Evolutionary conservation across 805 yeast genomes (phyloP), one percentile per base, ranked within the genome.

Genomic region (Zygosaccharomyces bisporus): DNA sequence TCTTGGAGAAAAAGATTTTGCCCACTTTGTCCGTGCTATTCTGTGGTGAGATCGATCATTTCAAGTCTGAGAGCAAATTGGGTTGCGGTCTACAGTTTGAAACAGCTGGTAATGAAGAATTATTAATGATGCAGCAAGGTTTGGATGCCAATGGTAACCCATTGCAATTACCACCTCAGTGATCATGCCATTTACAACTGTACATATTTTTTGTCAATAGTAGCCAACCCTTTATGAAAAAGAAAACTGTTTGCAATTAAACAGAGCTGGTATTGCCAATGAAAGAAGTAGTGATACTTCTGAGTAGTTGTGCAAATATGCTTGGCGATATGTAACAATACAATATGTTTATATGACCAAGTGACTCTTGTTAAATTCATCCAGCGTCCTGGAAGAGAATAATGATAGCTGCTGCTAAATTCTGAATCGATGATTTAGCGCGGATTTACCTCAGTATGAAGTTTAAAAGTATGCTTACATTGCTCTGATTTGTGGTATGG

Each of bases 11-110:
- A 74, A 83, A 95, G 67, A 81, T 93, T 43, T 76, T 90, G 60
- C 98, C 98, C 62, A 87, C 95, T 39, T 80, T 90, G 49, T 83
- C 95, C 23, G 75, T 93, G 45, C 72, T 88, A 61, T 89, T 93
- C 74, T 78, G 85, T 53, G 96, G 96, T 61, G 96, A 90, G 71
- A 79, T 91, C 51, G 97, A 91, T 71, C 98, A 91, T 68, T 70
- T 74, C 63, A 84, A 83, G 68, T 75, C 75, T 62, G 72, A 88
- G 50, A 82, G 90, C 52, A 84, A 81, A 68, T 72, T 91, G 54
- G 99, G 99, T 64, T 79, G 90, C 58, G 98, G 97, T 68, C 75
- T 93, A 59, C 96, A 91, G 74, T 83, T 93, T 55, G 98, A 93
- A 75, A 82, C 93, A 54, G 91, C 93, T 46, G 97, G 97, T 64